Evolutionary conservation across 2,329 filamentous ascomycete species (phyloP), one percentile per base, ranked within the genome.

Genomic region (Hypoxylon sp.): DNA sequence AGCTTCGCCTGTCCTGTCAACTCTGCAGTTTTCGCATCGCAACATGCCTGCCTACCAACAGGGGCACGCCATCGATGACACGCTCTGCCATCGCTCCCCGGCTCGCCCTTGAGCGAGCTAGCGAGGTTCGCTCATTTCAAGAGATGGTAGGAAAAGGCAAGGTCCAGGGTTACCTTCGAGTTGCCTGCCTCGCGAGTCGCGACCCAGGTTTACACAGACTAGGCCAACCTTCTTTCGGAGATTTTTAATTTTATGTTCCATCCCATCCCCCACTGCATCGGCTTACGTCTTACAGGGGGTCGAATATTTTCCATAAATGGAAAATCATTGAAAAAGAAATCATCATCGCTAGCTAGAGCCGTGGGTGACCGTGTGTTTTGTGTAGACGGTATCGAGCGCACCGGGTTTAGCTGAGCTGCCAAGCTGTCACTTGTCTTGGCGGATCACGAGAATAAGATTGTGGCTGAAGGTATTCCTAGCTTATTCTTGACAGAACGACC

Each of bases 191-290:
- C 24, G 24, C 24, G 4, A 28, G 5, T 34, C 26, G 26, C 13
- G 39, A 57, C 46, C 64, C 60, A 64, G 32, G 60, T 60, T 57
- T 54, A 10, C n/a, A 41, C 46, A 47, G 20, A 32, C 37, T 62
- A 52, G 58, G 61, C 61, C 65, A 65, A 56, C 58, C 62, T 67
- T 62, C 62, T 65, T 65, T 67, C 65, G 65, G 65, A 51, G 62
- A 65, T 65, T 65, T 56, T 65, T 62, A 62, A 67, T 65, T 65
- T 67, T 65, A 67, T 55, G 62, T 65, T 65, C 55, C 65, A 67
- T 67, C 44, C 20, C 32, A 19, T 41, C 37, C 61, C 49, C 62
- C 59, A 62, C 62, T 47, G 51, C 57, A 64, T 64, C 57, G 57
- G 37, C 56, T 26, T 26, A 26, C 24, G 7, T 26, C 7, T 47